Evolutionary conservation across 2,329 filamentous ascomycete species (phyloP).

Genomic region (Sphaerostilbella broomeana): DNA sequence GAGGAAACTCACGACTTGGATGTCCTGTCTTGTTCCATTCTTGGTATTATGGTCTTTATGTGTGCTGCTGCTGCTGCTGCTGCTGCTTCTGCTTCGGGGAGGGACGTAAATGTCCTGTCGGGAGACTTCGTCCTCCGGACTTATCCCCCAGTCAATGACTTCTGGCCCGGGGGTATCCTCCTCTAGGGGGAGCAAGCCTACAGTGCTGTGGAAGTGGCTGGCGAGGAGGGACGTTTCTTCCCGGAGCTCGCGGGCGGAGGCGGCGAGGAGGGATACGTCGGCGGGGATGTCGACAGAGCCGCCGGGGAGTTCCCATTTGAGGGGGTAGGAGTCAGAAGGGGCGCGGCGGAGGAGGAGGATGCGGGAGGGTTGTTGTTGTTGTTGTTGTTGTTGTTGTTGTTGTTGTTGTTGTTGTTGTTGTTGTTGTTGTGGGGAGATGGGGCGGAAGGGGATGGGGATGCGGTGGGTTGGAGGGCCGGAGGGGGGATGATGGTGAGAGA

Average conservation of each 20-base stretch:
- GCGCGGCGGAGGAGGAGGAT: constrained; percentile 16
- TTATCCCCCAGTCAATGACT: constrained; percentile 7
- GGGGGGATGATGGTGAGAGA: background rate
- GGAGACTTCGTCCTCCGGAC: constrained; percentile 13
- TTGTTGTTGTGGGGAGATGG: no score
- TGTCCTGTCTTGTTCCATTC: constrained; percentile 6
- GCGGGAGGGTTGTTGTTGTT: background rate
- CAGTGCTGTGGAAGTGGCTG: constrained; percentile 19
- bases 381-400: no score
- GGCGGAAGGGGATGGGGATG: constrained; percentile 13
- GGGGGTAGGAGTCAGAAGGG: constrained; percentile 16
- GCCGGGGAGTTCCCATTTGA: constrained; percentile 18
- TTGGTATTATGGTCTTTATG: background rate
- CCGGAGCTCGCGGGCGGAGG: constrained; percentile 38
- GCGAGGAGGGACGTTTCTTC: constrained; percentile 39
- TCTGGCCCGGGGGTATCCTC: background rate
- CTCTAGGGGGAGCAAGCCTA: constrained; percentile 9
- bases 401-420: no score
- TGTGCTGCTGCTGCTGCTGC: no score
- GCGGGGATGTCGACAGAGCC: constrained; percentile 30
- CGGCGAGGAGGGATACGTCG: constrained; percentile 36
- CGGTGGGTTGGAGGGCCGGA: no score
- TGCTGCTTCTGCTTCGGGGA: no score
- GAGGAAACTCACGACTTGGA: constrained; percentile 19
- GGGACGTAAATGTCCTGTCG: no score